Evolutionary conservation across 2,329 filamentous ascomycete species (phyloP).

Genomic region (Bisporella sp.): DNA sequence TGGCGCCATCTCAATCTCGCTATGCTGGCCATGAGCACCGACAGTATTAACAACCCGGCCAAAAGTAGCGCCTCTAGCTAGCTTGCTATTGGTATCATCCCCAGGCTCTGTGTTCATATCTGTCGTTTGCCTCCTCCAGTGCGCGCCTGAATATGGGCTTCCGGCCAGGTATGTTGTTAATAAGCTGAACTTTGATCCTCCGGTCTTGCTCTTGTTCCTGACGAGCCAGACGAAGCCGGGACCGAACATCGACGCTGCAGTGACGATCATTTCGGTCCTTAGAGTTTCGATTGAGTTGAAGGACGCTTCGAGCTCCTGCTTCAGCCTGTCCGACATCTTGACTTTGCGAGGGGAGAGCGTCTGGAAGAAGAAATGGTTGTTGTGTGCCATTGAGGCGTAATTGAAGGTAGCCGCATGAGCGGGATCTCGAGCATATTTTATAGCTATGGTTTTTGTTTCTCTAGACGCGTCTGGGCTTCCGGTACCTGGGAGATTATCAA

Average conservation of each 20-base stretch:
- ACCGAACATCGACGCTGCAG: constrained; percentile 87
- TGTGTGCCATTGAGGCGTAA: constrained; percentile 92
- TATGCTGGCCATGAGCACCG: constrained; percentile 25
- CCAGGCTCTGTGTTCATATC: constrained; percentile 63
- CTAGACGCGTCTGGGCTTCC: too few relatives aligned
- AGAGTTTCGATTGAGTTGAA: constrained; percentile 84
- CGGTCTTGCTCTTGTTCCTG: constrained; percentile 33
- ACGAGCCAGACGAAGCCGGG: constrained; percentile 97
- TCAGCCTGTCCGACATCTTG: constrained; percentile 49
- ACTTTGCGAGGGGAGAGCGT: constrained; percentile 39
- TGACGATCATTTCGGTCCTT: constrained; percentile 69
- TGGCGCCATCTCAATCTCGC: constrained; percentile 41
- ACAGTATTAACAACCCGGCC: constrained; percentile 24
- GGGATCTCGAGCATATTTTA: constrained; percentile 73
- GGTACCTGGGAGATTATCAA: too few relatives aligned
- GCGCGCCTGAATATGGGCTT: constrained; percentile 77
- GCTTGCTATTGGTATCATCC: constrained; percentile 10
- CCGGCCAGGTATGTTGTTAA: constrained; percentile 89
- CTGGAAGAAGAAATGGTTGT: constrained; percentile 80
- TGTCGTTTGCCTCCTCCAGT: constrained; percentile 60
- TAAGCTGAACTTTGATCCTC: constrained; percentile 49
- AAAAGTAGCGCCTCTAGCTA: not conserved
- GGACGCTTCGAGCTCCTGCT: constrained; percentile 53
- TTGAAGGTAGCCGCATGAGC: constrained; percentile 79
- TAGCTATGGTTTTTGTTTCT: constrained; percentile 53